Base-by-base conservation (phyloP, 2,329 filamentous ascomycete genomes). In the Aureobasidium sp. region DNA sequence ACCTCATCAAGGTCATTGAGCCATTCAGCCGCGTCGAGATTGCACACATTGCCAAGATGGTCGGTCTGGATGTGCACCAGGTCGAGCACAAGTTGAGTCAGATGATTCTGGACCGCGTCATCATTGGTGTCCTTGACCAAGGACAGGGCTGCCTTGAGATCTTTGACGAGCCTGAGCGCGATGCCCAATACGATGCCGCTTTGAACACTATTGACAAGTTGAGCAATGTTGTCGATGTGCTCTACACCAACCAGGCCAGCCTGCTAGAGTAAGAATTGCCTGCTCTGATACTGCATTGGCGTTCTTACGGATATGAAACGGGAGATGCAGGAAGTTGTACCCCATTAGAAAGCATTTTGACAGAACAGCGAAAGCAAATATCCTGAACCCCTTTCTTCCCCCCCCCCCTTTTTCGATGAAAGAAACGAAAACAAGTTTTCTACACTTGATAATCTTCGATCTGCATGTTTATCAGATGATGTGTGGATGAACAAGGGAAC, bases 81-180 rank as follows among this genome's bases (percentile, higher is more conserved):
- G 94, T 99, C 64, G 95, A 99, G 84, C 86, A 92, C 70, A 99
- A 99, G 82, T 82, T 99, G 66, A 95, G 90, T 49, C 95, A 99
- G 82, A 99, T 99, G 95, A 99, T 99, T 72, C 83, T 99, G 63
- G 94, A 99, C 80, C 97, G 97, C 82, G 91, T 97, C 70, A 97
- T 99, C 72, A 91, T 97, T 68, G 94, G 95, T 63, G 94, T 99
- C 61, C 79, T 99, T 68, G 94, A 99, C 75, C 94, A 99, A 77
- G 94, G 94, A 54, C 90, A 91, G n/a, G 93, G 93, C 42, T 97
- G 95, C 75, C 82, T 99, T 73, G 96, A 97, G 75, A 91, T 99
- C 69, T 99, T 88, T 72, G 94, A 99, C 72, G 94, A 99, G 83
- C 90, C 90, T 15, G 88, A 95, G 74, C 85, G 92, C 67, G 94